A percentile compares a stretch with the other conserved stretches of the same genome.
Evolutionary conservation across 257 asterid genomes (phyloP).

Genomic region (Solanum lignicaule): DNA sequence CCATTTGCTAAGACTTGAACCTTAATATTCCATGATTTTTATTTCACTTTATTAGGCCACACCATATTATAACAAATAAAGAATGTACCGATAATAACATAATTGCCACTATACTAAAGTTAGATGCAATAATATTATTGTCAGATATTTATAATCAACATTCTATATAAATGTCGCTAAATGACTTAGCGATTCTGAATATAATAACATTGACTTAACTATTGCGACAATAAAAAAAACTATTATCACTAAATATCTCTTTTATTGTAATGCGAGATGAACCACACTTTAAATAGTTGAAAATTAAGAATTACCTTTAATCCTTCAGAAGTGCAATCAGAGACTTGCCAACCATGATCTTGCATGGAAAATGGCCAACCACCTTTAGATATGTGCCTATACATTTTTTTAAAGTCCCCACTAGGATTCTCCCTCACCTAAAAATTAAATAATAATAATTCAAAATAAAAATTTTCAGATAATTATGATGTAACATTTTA

Average conservation of each 20-base stretch:
- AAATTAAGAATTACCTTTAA: conserved; percentile 20
- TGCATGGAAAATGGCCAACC: conserved; percentile 44
- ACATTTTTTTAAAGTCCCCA: conserved; percentile 29
- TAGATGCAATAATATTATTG: background rate
- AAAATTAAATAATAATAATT: background rate
- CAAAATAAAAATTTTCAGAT: background rate
- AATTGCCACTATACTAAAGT: background rate
- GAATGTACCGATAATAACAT: background rate
- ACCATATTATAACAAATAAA: too few relatives aligned
- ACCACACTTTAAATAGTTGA: background rate
- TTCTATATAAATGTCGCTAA: background rate
- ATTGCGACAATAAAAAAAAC: rapidly evolving
- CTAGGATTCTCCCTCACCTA: conserved; percentile 38
- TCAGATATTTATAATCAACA: background rate
- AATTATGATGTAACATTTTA: background rate
- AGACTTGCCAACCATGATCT: conserved; percentile 60
- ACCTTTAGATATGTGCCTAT: conserved; percentile 45
- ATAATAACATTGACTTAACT: too few relatives aligned
- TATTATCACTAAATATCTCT: too few relatives aligned
- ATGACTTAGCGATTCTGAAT: too few relatives aligned
- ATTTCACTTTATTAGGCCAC: background rate
- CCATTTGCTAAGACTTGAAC: background rate
- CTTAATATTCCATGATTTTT: background rate
- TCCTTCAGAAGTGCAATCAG: conserved; percentile 53
- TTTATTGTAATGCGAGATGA: background rate